A percentile compares a stretch with the other conserved stretches of the same genome.
Evolutionary conservation across 164 flowering plant species (phyloP).

Genomic region (Tetracentron sinense): DNA sequence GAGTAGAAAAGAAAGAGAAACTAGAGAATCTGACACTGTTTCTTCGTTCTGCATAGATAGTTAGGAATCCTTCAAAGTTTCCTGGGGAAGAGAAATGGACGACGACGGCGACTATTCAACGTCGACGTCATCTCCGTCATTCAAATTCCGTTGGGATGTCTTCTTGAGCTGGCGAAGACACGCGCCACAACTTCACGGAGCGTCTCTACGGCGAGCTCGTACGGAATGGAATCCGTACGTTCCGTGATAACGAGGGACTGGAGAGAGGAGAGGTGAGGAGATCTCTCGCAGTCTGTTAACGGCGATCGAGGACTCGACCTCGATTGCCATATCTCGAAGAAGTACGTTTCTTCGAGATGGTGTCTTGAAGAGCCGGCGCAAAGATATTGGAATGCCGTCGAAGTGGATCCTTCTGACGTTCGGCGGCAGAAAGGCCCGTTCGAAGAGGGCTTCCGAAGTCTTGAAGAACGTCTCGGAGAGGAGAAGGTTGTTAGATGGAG

Average conservation of each 20-base stretch:
- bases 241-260: conserved; percentile 28
- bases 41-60: too few relatives aligned
- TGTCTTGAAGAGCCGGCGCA: conserved; percentile 20
- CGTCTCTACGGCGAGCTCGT: conserved; percentile 18
- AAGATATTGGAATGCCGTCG: not conserved
- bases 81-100: not conserved
- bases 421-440: not conserved
- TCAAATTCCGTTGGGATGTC: conserved; percentile 11
- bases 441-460: too few relatives aligned
- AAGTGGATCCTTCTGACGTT: conserved; percentile 6
- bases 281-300: not conserved
- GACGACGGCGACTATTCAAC: not conserved
- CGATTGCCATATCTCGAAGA: conserved; percentile 5
- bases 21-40: too few relatives aligned
- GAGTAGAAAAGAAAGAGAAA: too few relatives aligned
- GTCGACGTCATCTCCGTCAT: not conserved
- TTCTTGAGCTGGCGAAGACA: conserved; percentile 32
- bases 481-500: too few relatives aligned
- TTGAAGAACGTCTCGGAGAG: too few relatives aligned
- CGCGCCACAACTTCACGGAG: conserved; percentile 19
- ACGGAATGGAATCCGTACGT: conserved; percentile 16
- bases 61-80: too few relatives aligned
- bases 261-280: conserved; percentile 10
- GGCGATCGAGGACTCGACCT: conserved; percentile 3
- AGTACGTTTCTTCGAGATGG: conserved; percentile 16